A percentile compares a stretch with the other conserved stretches of the same genome.
Conservation (phyloP, 768 basidiomycete species). For the Russula sp. region DNA sequence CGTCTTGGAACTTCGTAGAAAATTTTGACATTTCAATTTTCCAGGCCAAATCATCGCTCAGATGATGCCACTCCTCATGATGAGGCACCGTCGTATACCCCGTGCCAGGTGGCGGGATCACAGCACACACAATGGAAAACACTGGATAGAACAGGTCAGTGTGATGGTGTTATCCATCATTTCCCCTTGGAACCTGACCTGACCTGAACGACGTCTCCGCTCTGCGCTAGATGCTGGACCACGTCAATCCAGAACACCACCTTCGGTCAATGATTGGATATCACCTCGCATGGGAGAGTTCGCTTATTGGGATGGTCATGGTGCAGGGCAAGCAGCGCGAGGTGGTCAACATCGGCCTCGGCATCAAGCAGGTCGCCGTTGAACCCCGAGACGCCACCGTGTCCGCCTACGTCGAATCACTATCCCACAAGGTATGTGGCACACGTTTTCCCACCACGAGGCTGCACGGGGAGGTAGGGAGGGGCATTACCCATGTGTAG, state of each 20-base stretch:
- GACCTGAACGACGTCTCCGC: conserved; percentile 31
- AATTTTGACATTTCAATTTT: conserved; percentile 10
- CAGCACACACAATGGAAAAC: conserved; percentile 56
- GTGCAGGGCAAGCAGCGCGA: conserved; percentile 70
- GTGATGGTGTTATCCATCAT: background rate
- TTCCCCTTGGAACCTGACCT: background rate
- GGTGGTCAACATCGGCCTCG: conserved; percentile 79
- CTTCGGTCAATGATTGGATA: conserved; percentile 76
- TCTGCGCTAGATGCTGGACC: conserved; percentile 50
- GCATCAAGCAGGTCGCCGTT: conserved; percentile 60
- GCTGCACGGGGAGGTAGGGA: background rate
- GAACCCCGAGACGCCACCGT: conserved; percentile 57
- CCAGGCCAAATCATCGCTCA: conserved; percentile 65
- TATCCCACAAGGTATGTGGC: conserved; percentile 62
- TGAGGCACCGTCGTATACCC: conserved; percentile 77
- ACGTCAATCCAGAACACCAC: conserved; percentile 44
- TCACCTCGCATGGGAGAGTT: conserved; percentile 61
- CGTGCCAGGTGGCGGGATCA: conserved; percentile 68
- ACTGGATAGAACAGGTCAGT: conserved; percentile 75
- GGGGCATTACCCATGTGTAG: too few relatives aligned
- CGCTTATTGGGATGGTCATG: conserved; percentile 79
- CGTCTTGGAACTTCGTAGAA: conserved; percentile 5
- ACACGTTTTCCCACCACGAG: background rate
- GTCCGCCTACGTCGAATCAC: conserved; percentile 61
- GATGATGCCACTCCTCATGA: conserved; percentile 78